phyloP scores from a whole-genome alignment of 352 stramenopile species.

The Saprolegnia diclina region DNA sequence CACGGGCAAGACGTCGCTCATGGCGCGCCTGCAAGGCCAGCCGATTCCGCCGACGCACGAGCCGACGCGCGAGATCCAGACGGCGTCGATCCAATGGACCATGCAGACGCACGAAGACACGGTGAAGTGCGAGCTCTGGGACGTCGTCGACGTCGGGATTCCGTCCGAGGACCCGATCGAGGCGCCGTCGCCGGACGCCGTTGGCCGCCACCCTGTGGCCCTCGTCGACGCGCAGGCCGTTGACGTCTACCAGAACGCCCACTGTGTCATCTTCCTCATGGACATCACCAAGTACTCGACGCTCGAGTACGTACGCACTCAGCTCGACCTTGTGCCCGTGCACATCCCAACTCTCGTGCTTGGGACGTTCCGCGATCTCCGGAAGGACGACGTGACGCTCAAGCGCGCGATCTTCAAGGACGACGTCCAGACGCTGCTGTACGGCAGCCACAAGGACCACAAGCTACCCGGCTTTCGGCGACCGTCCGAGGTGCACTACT shows the following conservation, averaged over 20 bases:
- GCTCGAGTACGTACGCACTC: constrained; percentile 74
- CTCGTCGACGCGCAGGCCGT: constrained; percentile 78
- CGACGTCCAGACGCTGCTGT: constrained; percentile 73
- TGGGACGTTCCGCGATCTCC: constrained; percentile 59
- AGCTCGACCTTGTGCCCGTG: constrained; percentile 60
- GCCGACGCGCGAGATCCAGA: constrained; percentile 82
- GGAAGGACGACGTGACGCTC: constrained; percentile 37
- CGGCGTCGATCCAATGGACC: constrained; percentile 83
- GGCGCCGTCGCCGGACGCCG: background rate
- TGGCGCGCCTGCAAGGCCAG: constrained; percentile 74
- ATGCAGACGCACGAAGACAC: constrained; percentile 68
- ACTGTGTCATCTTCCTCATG: constrained; percentile 83
- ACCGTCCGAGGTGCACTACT: constrained; percentile 66
- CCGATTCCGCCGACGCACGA: constrained; percentile 61
- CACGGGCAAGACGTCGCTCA: constrained; percentile 87
- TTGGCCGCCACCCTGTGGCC: constrained; percentile 43
- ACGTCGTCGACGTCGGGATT: constrained; percentile 85
- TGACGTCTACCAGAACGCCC: constrained; percentile 87
- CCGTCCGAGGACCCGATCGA: constrained; percentile 27
- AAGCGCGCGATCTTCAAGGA: constrained; percentile 82
- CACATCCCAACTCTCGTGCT: constrained; percentile 77
- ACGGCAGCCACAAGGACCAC: constrained; percentile 36
- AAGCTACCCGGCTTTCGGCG: constrained; percentile 38
- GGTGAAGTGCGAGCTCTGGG: constrained; percentile 88
- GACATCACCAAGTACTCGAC: constrained; percentile 76